Conservation (phyloP, 352 stramenopile genomes). For the Globisporangium polare region DNA sequence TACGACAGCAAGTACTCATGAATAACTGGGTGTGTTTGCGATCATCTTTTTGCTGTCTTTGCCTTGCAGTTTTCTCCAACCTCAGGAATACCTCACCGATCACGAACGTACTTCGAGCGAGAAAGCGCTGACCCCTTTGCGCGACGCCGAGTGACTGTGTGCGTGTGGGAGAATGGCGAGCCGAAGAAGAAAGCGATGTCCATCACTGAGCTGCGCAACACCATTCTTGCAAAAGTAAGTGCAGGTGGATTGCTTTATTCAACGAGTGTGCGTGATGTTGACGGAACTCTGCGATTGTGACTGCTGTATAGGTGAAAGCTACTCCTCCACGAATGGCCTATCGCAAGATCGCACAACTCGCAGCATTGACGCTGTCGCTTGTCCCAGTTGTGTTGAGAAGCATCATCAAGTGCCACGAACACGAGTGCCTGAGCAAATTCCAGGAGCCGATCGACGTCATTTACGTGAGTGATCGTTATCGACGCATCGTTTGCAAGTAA, state of each 20-base stretch:
- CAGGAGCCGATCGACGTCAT: conserved; percentile 44
- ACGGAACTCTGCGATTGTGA: neutral
- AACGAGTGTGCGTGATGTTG: neutral
- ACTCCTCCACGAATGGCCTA: conserved; percentile 62
- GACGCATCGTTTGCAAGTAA: neutral
- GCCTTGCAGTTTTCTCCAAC: conserved; percentile 11
- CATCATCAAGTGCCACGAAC: conserved; percentile 53
- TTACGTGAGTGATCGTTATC: conserved; percentile 16
- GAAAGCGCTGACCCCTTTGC: conserved; percentile 44
- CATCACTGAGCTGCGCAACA: conserved; percentile 75
- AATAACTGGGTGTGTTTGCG: neutral
- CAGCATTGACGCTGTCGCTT: conserved; percentile 48
- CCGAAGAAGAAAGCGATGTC: conserved; percentile 76
- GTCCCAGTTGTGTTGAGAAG: conserved; percentile 56
- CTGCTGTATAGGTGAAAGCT: conserved; percentile 53
- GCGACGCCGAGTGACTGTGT: conserved; percentile 67
- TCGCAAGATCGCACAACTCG: conserved; percentile 61
- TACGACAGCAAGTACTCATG: neutral
- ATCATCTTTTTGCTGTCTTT: conserved; percentile 11
- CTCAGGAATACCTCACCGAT: conserved; percentile 27
- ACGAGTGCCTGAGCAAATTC: conserved; percentile 45
- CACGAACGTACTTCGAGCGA: conserved; percentile 30
- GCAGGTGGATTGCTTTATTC: no score
- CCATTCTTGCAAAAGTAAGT: conserved; percentile 68
- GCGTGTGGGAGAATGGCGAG: conserved; percentile 68